phyloP scores from a whole-genome alignment of 2,329 filamentous ascomycete species.

The Pseudogymnoascus pannorum region DNA sequence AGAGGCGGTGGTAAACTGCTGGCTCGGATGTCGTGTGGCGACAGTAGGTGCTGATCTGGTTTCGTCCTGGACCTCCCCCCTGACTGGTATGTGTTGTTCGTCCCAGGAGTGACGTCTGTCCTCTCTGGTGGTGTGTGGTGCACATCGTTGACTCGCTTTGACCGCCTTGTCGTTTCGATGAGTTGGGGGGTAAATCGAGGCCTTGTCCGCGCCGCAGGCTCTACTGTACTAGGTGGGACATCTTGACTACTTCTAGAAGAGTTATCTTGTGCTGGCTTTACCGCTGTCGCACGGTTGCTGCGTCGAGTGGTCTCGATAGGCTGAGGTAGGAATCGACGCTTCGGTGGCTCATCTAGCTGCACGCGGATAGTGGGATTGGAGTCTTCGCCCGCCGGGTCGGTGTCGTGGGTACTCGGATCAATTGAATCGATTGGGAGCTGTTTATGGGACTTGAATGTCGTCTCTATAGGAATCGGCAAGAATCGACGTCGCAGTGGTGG shows the following conservation, averaged over 20 bases:
- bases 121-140: slow-evolving; percentile 48
- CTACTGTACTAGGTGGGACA: slow-evolving; percentile 31
- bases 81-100: slow-evolving; percentile 19
- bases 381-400: slow-evolving; percentile 13
- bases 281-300: slow-evolving; percentile 44
- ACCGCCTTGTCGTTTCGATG: slow-evolving; percentile 70
- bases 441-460: slow-evolving; percentile 44
- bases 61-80: slow-evolving; percentile 15
- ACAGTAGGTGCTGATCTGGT: slow-evolving; percentile 20
- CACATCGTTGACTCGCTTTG: slow-evolving; percentile 49
- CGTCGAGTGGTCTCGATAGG: slow-evolving; percentile 67
- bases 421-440: slow-evolving; percentile 1
- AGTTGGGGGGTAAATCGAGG: slow-evolving; percentile 68
- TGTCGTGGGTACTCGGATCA: slow-evolving; percentile 14
- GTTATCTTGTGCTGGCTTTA: slow-evolving; percentile 46
- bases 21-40: background rate
- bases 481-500: slow-evolving; percentile 43
- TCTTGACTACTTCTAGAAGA: slow-evolving; percentile 48
- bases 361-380: background rate
- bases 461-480: slow-evolving; percentile 64
- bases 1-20: slow-evolving; percentile 24
- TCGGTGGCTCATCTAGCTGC: slow-evolving; percentile 32
- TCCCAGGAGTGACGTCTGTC: slow-evolving; percentile 59
- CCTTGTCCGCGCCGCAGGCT: slow-evolving; percentile 24
- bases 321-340: slow-evolving; percentile 58